Base-by-base conservation (phyloP, 441 rosid species). In the Populus hybrid region DNA sequence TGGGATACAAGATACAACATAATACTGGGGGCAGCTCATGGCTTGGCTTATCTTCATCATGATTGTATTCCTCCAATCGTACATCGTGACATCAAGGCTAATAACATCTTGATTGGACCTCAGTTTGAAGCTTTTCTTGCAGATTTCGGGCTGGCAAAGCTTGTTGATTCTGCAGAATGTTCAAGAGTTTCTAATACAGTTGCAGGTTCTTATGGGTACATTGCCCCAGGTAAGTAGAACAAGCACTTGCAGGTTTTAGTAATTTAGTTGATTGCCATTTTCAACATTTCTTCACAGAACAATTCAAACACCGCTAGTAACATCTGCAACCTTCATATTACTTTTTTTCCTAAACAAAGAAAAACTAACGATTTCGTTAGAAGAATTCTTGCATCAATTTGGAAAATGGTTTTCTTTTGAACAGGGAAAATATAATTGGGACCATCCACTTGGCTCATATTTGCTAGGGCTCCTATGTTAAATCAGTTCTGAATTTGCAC, bases 171-270 rank as follows among this genome's bases (percentile, higher is more conserved):
- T 75, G 79, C 91, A 67, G 91, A 89, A 74, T 74, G 81, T 77
- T 86, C 90, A 1, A 76, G 76, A 59, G 86, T 79, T 64, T 84
- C 93, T 67, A 80, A 84, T 59, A 82, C 83, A 3, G 85, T 91
- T 38, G 93, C 95, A 26, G 95, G 95, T 24, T 90, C 95, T 45
- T 90, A 87, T 45, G 95, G 95, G 24, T 91, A 91, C 88, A 91
- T 91, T 74, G 93, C 93, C 71, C 95, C 95, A 5, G 95, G 95
- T 91, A 56, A 83, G 86, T 86, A 61, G 23, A 61, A 72, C 9
- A 72, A 45, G 64, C 26, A 21, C 65, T 70, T 73, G 1, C 63
- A 26, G 12, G 72, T 64, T 78, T 61, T 16, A 56, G 36, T 64
- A 8, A 26, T 38, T 56, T 6, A 9, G 63, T 38, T n/a, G 45